These are phyloP conservation scores for Musa troglodytarum DNA, from an alignment of 176 grass and related monocot genomes.

Conservation along the genomic window DNA sequence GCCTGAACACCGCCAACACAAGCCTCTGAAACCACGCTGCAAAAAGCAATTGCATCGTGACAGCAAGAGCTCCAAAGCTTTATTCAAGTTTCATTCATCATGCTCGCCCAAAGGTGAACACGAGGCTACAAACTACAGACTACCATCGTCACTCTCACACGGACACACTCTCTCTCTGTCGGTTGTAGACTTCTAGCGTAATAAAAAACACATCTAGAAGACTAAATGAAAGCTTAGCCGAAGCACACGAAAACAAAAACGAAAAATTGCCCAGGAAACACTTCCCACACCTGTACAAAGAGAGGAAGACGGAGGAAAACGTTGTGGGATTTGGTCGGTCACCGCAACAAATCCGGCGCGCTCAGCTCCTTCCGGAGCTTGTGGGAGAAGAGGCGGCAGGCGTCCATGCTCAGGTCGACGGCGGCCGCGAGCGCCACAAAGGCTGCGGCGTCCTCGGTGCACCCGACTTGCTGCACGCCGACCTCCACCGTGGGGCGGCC, in stretches of 20 bases:
- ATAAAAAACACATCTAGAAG: slow-evolving; percentile 7
- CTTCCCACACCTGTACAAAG: neutral
- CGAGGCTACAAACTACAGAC: too few species aligned
- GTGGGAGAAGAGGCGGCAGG: slow-evolving; percentile 84
- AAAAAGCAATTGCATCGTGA: too few species aligned
- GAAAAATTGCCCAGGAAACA: neutral
- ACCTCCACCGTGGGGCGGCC: slow-evolving; percentile 72
- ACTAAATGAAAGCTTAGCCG: neutral
- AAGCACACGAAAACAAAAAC: neutral
- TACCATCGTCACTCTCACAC: too few species aligned
- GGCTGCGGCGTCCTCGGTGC: slow-evolving; percentile 83
- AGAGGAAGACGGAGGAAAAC: neutral
- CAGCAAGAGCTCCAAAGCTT: too few species aligned
- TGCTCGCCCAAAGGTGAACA: too few species aligned
- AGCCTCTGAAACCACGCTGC: too few species aligned
- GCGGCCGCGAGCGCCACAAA: slow-evolving; percentile 85
- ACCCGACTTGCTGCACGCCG: slow-evolving; percentile 55
- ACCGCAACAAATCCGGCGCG: slow-evolving; percentile 11
- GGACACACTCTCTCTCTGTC: neutral
- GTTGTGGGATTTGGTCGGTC: neutral
- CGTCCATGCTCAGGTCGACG: slow-evolving; percentile 93
- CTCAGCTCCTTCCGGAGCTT: slow-evolving; percentile 79
- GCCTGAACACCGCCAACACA: too few species aligned
- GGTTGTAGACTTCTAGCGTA: slow-evolving; percentile 5
- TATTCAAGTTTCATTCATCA: too few species aligned